Conservation (phyloP, 2,329 filamentous ascomycete species). For the Aspergillus caelatus region DNA sequence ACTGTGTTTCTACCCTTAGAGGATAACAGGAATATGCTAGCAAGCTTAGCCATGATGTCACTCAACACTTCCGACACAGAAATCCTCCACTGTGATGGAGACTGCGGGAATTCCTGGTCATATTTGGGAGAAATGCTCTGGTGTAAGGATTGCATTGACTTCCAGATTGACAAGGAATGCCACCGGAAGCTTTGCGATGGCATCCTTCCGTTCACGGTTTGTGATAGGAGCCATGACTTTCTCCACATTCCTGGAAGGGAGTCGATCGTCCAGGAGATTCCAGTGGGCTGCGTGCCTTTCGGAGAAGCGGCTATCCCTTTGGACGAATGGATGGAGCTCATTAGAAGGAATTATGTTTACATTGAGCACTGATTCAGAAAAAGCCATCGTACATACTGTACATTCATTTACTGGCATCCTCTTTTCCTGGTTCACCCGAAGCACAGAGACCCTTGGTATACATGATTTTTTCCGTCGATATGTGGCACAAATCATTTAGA, state of each 20-base stretch:
- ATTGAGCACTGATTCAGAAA: not conserved
- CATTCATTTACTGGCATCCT: not conserved
- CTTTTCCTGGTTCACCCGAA: not conserved
- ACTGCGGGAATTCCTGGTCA: constrained; percentile 12
- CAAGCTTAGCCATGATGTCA: constrained; percentile 21
- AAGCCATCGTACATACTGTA: not conserved
- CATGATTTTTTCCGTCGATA: not conserved
- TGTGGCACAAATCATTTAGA: not conserved
- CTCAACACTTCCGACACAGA: constrained; percentile 6
- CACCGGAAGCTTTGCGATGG: constrained; percentile 20
- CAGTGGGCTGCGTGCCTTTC: constrained; percentile 26
- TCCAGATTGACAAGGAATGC: constrained; percentile 27
- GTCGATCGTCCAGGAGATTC: constrained; percentile 17
- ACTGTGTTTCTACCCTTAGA: constrained; percentile 24
- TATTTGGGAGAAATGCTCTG: constrained; percentile 29
- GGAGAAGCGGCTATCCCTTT: constrained; percentile 23
- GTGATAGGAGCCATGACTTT: constrained; percentile 26
- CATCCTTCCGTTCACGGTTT: constrained; percentile 30
- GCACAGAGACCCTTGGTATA: not conserved
- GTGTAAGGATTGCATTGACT: constrained; percentile 32
- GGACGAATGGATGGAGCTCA: constrained; percentile 24
- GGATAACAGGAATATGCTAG: constrained; percentile 21
- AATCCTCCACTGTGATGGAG: constrained; percentile 18
- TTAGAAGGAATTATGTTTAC: constrained; percentile 23
- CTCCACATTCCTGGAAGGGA: constrained; percentile 28